phyloP scores from a whole-genome alignment of 352 stramenopile genomes.

The Aphanomyces astaci region DNA sequence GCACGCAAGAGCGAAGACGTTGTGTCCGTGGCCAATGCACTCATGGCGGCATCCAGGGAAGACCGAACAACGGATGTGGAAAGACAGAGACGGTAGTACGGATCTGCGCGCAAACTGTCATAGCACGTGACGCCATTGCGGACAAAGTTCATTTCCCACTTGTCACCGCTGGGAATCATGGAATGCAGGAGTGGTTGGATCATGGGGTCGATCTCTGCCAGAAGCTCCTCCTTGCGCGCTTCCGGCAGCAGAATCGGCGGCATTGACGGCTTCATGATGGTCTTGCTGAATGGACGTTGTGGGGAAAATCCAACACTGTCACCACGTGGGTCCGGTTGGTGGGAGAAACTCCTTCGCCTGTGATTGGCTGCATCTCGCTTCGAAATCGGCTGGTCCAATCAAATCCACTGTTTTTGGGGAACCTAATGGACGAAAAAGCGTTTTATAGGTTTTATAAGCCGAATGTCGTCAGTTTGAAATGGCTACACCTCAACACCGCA shows the following conservation, averaged over 20 bases:
- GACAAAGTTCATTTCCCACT: constrained; percentile 23
- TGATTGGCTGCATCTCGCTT: not conserved
- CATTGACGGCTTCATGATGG: constrained; percentile 17
- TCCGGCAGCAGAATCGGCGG: constrained; percentile 14
- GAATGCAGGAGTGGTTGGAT: constrained; percentile 8
- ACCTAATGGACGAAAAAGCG: not conserved
- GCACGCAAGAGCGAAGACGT: constrained; percentile 14
- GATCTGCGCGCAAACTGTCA: constrained; percentile 18
- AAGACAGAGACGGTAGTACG: constrained; percentile 17
- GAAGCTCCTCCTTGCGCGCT: constrained; percentile 18
- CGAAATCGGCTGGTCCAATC: not conserved
- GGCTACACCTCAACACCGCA: no score
- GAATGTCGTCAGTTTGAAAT: no score
- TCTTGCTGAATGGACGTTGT: no score
- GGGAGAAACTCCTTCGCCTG: not conserved
- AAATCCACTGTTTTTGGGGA: not conserved
- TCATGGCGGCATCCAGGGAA: constrained; percentile 19
- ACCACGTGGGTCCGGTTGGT: not conserved
- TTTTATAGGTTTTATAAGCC: not conserved
- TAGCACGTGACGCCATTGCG: constrained; percentile 22
- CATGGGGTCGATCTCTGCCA: constrained; percentile 19
- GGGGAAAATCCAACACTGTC: not conserved
- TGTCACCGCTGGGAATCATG: constrained; percentile 2
- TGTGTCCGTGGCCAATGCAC: constrained; percentile 18
- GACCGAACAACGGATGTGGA: constrained; percentile 2